Evolutionary conservation across 2,329 filamentous ascomycete genomes (phyloP), one percentile per base, ranked within the genome.

Genomic region (Colletotrichum echinochloae): DNA sequence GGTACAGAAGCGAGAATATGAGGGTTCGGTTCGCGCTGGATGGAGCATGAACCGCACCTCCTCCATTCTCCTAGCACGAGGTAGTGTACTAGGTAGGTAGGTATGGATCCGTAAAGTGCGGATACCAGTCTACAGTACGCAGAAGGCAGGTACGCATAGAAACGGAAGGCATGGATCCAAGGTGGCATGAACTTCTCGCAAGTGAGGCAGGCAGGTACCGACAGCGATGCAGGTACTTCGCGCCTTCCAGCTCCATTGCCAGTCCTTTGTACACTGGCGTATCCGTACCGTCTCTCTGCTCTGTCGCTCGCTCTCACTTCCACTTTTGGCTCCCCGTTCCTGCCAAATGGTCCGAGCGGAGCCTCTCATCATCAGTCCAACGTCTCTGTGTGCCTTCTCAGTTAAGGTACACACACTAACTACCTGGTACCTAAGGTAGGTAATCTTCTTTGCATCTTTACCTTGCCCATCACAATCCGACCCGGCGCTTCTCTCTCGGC

Each of bases 271-370:
- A 41, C 12, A 20, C 41, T 33, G 8, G 30, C 30, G 35, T 37
- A 37, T 37, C 30, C 20, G 16, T 35, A 37, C 51, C 30, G 51
- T 54, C 20, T 54, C 51, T n/a, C 28, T 18, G 35, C 20, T 54
- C 51, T n/a, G 18, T 18, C 16, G 18, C 5, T 37, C 35, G 3
- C 35, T 37, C 35, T 37, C 35, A 41, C 30, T 54, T 63, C 49
- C 37, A 28, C 37, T 35, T 44, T 26, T 44, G 48, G 59, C 60
- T 54, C 60, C 66, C 35, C 52, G 28, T 48, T 35, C 23, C 33
- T 52, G 44, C 39, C 20, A 59, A 68, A 68, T 65, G 59, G 44
- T 59, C 60, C 54, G 60, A 69, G 52, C 60, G 54, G 66, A 65
- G 46, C 46, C 23, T 30, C 64, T 26, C 64, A 49, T 59, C 37